Percentiles rank a stretch among this genome's conserved stretches.
Conservation (phyloP, 2,329 filamentous ascomycete species). For the Xylariaceae sp. region DNA sequence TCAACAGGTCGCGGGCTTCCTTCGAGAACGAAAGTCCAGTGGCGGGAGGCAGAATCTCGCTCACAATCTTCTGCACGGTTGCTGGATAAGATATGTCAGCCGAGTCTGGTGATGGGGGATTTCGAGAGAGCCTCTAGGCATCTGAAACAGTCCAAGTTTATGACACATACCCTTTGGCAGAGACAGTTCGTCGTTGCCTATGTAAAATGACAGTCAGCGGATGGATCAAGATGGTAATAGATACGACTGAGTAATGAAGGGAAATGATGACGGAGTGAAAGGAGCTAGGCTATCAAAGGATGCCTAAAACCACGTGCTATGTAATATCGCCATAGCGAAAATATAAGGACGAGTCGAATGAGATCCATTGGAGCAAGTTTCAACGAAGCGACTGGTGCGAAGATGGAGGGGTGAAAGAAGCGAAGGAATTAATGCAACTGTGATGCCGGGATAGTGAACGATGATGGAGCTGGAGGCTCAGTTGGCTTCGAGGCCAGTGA, state of each 20-base stretch:
- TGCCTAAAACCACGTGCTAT: constrained; percentile 7
- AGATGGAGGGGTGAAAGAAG: background rate
- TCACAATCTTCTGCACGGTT: constrained; percentile 79
- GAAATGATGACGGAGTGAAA: no score
- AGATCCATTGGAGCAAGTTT: background rate
- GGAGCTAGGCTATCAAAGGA: background rate
- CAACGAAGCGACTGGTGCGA: background rate
- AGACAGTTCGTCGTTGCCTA: constrained; percentile 58
- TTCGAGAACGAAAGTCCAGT: constrained; percentile 82
- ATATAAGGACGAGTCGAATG: constrained; percentile 2
- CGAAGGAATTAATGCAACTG: background rate
- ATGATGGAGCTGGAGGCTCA: background rate
- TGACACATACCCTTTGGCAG: constrained; percentile 54
- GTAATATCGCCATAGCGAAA: constrained; percentile 10
- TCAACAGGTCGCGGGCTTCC: constrained; percentile 88
- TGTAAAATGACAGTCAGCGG: constrained; percentile 3
- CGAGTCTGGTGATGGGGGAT: background rate
- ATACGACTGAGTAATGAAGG: background rate
- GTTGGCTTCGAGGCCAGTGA: background rate
- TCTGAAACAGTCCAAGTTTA: background rate
- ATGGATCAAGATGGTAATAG: background rate
- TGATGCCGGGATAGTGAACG: background rate
- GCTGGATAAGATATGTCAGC: constrained; percentile 39
- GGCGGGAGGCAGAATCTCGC: constrained; percentile 78
- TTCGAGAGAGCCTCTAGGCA: background rate